Conservation (phyloP, 164 flowering plant genomes). For the Kingdonia uniflora region DNA sequence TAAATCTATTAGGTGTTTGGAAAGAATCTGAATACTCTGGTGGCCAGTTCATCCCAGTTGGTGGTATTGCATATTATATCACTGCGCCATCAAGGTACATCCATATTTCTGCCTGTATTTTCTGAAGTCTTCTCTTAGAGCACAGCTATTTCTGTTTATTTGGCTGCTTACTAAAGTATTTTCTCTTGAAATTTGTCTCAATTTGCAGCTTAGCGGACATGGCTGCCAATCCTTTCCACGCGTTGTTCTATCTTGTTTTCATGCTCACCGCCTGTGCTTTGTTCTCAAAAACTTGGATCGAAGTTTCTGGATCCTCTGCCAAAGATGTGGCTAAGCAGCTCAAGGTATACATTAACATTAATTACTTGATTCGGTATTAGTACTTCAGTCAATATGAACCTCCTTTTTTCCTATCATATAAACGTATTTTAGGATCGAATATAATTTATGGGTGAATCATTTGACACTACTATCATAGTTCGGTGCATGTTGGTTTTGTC, state of each 20-base stretch:
- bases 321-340: slow-evolving; percentile 5
- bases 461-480: too few relatives aligned
- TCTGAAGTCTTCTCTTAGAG: too few relatives aligned
- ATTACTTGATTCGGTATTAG: too few relatives aligned
- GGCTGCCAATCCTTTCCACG: slow-evolving; percentile 7
- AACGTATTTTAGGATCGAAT: too few relatives aligned
- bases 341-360: too few relatives aligned
- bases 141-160: too few relatives aligned
- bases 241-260: not conserved
- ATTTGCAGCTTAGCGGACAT: slow-evolving; percentile 2
- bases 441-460: too few relatives aligned
- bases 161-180: not conserved
- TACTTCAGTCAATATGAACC: too few relatives aligned
- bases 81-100: slow-evolving; percentile 11
- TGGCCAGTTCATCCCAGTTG: slow-evolving; percentile 9
- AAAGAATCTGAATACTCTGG: slow-evolving; percentile 5
- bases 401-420: too few relatives aligned
- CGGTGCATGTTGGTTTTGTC: too few relatives aligned
- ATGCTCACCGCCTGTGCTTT: not conserved
- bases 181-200: not conserved
- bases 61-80: slow-evolving; percentile 11
- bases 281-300: slow-evolving; percentile 3
- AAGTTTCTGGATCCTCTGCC: slow-evolving; percentile 1
- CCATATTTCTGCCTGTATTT: too few relatives aligned
- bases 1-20: slow-evolving; percentile 6